Conservation (phyloP, 2,329 filamentous ascomycete species). For the Aspergillus intermedius region DNA sequence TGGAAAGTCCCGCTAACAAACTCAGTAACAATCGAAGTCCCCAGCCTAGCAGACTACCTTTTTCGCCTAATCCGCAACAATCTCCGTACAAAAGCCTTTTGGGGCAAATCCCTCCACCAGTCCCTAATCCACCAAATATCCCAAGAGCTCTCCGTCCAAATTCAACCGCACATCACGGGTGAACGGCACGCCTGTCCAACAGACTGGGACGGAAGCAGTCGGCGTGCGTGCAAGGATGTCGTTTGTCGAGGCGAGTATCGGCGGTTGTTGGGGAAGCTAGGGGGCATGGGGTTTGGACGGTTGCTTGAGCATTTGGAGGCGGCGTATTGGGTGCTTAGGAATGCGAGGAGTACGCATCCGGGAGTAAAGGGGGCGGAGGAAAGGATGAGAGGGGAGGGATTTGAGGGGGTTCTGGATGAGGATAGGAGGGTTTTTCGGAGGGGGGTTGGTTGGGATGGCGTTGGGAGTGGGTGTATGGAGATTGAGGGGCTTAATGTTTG, state of each 20-base stretch:
- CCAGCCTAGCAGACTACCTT: constrained; percentile 22
- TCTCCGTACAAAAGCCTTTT: constrained; percentile 13
- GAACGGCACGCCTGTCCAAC: constrained; percentile 25
- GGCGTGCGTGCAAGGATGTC: constrained; percentile 19
- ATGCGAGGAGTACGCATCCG: constrained; percentile 26
- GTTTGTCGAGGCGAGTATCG: constrained; percentile 19
- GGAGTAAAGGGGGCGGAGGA: constrained; percentile 11
- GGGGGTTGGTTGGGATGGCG: constrained; percentile 30
- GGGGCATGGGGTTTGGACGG: constrained; percentile 11
- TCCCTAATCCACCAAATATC: constrained; percentile 20
- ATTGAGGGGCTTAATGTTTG: constrained; percentile 20
- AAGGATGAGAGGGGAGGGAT: constrained; percentile 24
- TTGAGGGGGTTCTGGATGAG: constrained; percentile 16
- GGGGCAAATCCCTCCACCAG: constrained; percentile 11
- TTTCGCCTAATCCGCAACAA: constrained; percentile 30
- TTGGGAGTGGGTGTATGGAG: constrained; percentile 24
- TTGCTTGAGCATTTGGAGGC: constrained; percentile 19
- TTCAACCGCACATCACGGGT: constrained; percentile 12
- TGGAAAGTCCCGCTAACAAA: not conserved
- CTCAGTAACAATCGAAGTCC: constrained; percentile 21
- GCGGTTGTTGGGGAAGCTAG: constrained; percentile 11
- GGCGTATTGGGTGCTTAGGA: constrained; percentile 26
- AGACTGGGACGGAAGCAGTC: constrained; percentile 25
- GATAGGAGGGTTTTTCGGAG: constrained; percentile 23
- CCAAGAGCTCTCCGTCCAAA: constrained; percentile 15